phyloP scores from a whole-genome alignment of 768 basidiomycete species.

The Collybia nuda region DNA sequence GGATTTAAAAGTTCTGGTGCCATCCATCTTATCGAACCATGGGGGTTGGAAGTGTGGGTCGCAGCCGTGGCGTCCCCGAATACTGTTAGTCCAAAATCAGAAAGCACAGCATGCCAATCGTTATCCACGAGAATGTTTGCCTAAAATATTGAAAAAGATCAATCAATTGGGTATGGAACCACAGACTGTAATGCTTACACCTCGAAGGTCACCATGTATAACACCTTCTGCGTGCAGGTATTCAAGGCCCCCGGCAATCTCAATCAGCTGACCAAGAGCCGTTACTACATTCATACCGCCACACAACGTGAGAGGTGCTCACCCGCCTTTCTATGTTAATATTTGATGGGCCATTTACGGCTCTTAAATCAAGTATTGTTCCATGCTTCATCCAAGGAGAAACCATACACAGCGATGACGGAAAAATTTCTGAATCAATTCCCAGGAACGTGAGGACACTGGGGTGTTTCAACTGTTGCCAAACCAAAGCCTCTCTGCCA shows the following conservation, averaged over 20 bases:
- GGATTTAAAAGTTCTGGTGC: conserved; percentile 34
- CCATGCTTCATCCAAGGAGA: conserved; percentile 24
- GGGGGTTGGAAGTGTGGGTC: conserved; percentile 20
- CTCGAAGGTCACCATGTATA: conserved; percentile 30
- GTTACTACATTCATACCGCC: not conserved
- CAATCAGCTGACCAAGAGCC: conserved; percentile 11
- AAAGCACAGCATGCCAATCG: conserved; percentile 27
- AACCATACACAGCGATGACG: conserved; percentile 24
- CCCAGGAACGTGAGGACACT: conserved; percentile 32
- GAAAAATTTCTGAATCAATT: conserved; percentile 18
- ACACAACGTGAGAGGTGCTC: conserved; percentile 14
- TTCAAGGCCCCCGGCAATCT: conserved; percentile 24
- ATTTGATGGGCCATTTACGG: conserved; percentile 17
- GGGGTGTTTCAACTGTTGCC: conserved; percentile 29
- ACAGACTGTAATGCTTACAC: conserved; percentile 11
- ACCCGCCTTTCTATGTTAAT: conserved; percentile 27
- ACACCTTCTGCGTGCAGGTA: conserved; percentile 24
- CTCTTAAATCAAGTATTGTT: conserved; percentile 29
- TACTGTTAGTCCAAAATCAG: conserved; percentile 32
- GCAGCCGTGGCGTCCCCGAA: conserved; percentile 26
- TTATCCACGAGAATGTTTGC: conserved; percentile 11
- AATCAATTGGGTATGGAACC: conserved; percentile 19
- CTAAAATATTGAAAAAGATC: not conserved
- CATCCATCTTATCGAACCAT: conserved; percentile 33
- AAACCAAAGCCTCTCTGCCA: conserved; percentile 13